phyloP scores from a whole-genome alignment of 495 filamentous ascomycete species.

The Hamigera avellanea region DNA sequence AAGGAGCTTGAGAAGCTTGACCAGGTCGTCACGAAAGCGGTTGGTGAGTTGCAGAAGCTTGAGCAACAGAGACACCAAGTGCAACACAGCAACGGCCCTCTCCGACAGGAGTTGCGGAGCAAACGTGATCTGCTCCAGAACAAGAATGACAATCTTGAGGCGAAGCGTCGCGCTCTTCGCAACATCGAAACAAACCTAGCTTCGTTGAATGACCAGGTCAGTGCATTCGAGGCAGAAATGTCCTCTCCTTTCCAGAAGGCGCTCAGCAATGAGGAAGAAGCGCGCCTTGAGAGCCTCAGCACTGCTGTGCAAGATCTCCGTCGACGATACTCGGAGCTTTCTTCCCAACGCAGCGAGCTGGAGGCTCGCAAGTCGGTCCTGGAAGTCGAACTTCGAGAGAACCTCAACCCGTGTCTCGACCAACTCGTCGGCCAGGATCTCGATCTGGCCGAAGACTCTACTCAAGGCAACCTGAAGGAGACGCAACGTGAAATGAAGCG shows the following conservation, averaged over 20 bases:
- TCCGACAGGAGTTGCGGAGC: conserved; percentile 58
- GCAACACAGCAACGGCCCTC: conserved; percentile 71
- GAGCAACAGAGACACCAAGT: conserved; percentile 69
- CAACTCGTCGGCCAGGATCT: conserved; percentile 71
- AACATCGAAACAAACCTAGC: conserved; percentile 67
- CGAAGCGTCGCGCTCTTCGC: conserved; percentile 54
- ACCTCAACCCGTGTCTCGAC: conserved; percentile 74
- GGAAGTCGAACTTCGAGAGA: conserved; percentile 77
- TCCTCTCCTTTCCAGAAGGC: conserved; percentile 85
- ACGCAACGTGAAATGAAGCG: conserved; percentile 74
- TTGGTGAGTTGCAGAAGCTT: conserved; percentile 70
- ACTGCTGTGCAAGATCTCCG: conserved; percentile 58
- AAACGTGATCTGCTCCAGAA: conserved; percentile 63
- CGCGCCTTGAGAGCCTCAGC: conserved; percentile 59
- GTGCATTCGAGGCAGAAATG: conserved; percentile 65
- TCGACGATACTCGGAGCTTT: conserved; percentile 61
- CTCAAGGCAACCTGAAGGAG: conserved; percentile 60
- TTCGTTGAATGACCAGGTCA: conserved; percentile 60
- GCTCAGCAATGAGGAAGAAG: conserved; percentile 71
- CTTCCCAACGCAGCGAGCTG: conserved; percentile 60
- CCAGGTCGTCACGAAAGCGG: conserved; percentile 73
- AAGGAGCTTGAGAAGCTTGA: conserved; percentile 63
- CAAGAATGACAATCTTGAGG: conserved; percentile 62
- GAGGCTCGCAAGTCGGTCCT: conserved; percentile 68
- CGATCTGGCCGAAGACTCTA: conserved; percentile 51